phyloP scores from a whole-genome alignment of 305 asterid species.

The Plantago rigida region DNA sequence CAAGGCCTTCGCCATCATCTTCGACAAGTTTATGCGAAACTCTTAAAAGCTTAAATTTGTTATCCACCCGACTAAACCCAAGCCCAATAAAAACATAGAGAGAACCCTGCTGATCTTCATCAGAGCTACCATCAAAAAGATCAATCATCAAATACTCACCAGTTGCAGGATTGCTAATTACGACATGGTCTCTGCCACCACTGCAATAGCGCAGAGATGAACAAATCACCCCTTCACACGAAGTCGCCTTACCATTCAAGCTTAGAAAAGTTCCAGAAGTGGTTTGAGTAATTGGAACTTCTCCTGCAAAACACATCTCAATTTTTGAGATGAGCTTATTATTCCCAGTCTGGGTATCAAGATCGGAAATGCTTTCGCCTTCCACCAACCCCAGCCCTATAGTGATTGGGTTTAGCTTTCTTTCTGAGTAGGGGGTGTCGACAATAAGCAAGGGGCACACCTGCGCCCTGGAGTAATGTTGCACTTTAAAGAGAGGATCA shows the following conservation, averaged over 20 bases:
- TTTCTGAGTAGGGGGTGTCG: background rate
- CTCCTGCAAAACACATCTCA: background rate
- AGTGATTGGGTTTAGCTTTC: background rate
- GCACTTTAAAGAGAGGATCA: background rate
- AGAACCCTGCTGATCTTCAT: too few relatives aligned
- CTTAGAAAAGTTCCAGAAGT: background rate
- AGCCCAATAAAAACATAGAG: constrained; percentile 5
- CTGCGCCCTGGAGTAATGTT: background rate
- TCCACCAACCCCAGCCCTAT: background rate
- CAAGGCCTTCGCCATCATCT: too few relatives aligned
- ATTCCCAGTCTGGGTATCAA: background rate
- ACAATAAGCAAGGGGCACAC: background rate
- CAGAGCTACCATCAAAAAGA: background rate
- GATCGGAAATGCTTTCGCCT: constrained; percentile 7
- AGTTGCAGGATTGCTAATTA: background rate
- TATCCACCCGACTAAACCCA: constrained; percentile 10
- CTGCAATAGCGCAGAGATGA: background rate
- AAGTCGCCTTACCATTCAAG: background rate
- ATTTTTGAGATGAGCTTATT: background rate
- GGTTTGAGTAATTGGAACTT: too few relatives aligned
- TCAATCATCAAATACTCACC: background rate
- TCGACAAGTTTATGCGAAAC: background rate
- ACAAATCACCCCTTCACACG: constrained; percentile 13
- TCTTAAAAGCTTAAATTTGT: constrained; percentile 2
- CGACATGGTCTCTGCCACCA: background rate